A percentile compares a stretch with the other conserved stretches of the same genome.
phyloP scores from a whole-genome alignment of 225 moss, liverwort and hornwort species.

The Thuidium tamariscinum region DNA sequence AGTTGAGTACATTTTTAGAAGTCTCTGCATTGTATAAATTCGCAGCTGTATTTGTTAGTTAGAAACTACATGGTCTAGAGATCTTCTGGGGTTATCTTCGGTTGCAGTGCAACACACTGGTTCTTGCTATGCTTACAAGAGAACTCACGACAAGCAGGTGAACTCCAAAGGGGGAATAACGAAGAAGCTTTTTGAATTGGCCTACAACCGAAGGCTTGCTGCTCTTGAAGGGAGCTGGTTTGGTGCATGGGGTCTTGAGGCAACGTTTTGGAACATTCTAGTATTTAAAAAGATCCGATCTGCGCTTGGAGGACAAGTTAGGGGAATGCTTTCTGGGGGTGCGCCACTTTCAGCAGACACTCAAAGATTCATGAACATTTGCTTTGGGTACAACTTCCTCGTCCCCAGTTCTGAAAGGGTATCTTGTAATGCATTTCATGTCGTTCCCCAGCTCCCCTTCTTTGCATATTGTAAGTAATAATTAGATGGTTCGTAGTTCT shows the following conservation, averaged over 20 bases:
- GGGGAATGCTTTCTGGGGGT: slow-evolving; percentile 90
- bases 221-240: slow-evolving; percentile 83
- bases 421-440: background rate
- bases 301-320: slow-evolving; percentile 77
- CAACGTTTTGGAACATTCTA: slow-evolving; percentile 61
- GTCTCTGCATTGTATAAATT: background rate
- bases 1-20: background rate
- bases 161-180: slow-evolving; percentile 66
- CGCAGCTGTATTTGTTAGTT: background rate
- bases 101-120: background rate
- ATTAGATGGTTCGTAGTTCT: background rate
- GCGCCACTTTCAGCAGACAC: slow-evolving; percentile 94
- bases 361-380: slow-evolving; percentile 94
- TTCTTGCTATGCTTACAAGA: background rate
- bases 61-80: background rate
- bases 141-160: slow-evolving; percentile 36
- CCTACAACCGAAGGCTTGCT: slow-evolving; percentile 72
- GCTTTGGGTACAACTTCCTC: slow-evolving; percentile 57
- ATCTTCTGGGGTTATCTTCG: background rate
- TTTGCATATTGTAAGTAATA: background rate
- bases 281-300: slow-evolving; percentile 80
- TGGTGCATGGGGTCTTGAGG: slow-evolving; percentile 84
- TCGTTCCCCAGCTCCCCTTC: background rate
- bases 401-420: background rate
- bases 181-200: slow-evolving; percentile 67